Evolutionary conservation across 805 yeast genomes (phyloP), one percentile per base, ranked within the genome.

Genomic region (Ogataea thermomethanolica): DNA sequence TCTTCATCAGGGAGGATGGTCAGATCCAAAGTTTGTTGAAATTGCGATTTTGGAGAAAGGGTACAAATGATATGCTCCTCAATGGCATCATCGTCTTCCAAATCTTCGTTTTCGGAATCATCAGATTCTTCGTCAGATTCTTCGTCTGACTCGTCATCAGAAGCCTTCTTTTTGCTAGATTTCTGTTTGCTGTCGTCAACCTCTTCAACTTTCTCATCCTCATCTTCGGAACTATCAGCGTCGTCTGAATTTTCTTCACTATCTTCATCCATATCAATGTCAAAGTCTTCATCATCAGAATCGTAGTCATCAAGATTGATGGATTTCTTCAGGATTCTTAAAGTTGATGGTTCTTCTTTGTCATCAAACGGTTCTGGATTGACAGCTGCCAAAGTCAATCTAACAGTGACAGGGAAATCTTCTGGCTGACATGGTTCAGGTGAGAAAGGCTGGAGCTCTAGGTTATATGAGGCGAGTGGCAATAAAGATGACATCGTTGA

Each of bases 1-100:
- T 90, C 95, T 71, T 93, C 99, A 58, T 81, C 91, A 58, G 98
- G 95, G 40, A 83, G 76, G 59, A 93, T 84, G 58, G 95, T 86
- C 51, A 93, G 69, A 61, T 93, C 97, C 42, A 93, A 64, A 41
- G 95, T 72, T 74, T 91, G 98, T 74, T 93, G 99, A 67, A 64
- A 84, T 64, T 81, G 87, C 39, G 74, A 61, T 59, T 81, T 74
- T 66, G 99, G 98, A 40, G 95, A 81, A 50, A 93, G 75, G 40
- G 99, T 93, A 70, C 95, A 84, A 47, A 93, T 70, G 45, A 89
- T 84, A 57, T 71, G 83, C 67, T 87, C 95, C 64, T 84, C 86
- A 58, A 85, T 79, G 38, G 82, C 95, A 40, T 80, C 85, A 33
- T 81, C 90, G 11, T 75, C 80, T 3, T 69, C 80, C 4, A 71